phyloP scores from a whole-genome alignment of 441 rosid species.

The Gossypium davidsonii region DNA sequence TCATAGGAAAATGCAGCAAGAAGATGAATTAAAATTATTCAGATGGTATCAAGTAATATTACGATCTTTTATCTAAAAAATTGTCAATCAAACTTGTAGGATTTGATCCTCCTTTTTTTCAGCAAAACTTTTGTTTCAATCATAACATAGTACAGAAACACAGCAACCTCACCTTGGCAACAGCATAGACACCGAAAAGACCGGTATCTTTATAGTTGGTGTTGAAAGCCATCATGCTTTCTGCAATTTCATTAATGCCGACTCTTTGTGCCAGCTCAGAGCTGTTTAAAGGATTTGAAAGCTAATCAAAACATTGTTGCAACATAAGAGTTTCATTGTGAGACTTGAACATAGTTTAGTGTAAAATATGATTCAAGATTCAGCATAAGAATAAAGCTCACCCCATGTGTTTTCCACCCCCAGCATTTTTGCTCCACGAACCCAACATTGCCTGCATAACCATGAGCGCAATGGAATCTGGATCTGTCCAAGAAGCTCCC shows the following conservation, averaged over 20 bases:
- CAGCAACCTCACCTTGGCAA: slow-evolving; percentile 68
- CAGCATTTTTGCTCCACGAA: slow-evolving; percentile 80
- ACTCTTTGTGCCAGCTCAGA: slow-evolving; percentile 85
- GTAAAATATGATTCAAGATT: not conserved
- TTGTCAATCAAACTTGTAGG: not conserved
- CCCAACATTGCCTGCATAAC: slow-evolving; percentile 98
- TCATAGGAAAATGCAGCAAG: not conserved
- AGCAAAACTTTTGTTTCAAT: not conserved
- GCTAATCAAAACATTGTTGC: slow-evolving; percentile 11
- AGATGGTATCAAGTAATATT: not conserved
- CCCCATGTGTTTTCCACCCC: slow-evolving; percentile 99
- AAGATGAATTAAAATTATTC: not conserved
- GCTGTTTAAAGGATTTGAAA: slow-evolving; percentile 37
- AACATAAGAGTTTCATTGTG: not conserved
- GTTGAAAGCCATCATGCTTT: slow-evolving; percentile 96
- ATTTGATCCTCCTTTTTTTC: not conserved
- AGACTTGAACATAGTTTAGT: not conserved
- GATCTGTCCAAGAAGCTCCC: slow-evolving; percentile 98
- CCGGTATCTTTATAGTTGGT: slow-evolving; percentile 99
- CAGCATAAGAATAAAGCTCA: slow-evolving; percentile 27
- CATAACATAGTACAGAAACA: not conserved
- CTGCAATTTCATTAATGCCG: slow-evolving; percentile 82
- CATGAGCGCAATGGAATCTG: slow-evolving; percentile 92
- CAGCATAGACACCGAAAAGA: slow-evolving; percentile 90
- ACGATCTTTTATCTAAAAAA: not conserved